Evolutionary conservation across 2,329 filamentous ascomycete genomes (phyloP).

Genomic region (Penicillium sclerotigenum): DNA sequence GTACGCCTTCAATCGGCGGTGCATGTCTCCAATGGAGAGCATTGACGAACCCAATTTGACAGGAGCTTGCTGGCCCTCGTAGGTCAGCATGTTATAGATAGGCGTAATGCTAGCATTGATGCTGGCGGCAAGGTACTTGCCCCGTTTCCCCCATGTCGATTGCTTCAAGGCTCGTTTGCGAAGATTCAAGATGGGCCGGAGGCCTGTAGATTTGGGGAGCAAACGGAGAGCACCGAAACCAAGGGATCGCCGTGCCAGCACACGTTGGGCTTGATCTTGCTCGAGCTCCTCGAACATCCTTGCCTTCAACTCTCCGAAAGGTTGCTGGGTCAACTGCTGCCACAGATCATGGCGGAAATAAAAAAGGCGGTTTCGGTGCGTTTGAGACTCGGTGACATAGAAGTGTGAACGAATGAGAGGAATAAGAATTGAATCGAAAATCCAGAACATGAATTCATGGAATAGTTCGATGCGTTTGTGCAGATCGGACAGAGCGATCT

Average conservation of each 20-base stretch:
- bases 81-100: conserved; percentile 71
- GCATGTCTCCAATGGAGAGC: conserved; percentile 78
- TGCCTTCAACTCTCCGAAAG: conserved; percentile 63
- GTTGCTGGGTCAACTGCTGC: conserved; percentile 71
- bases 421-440: conserved; percentile 88
- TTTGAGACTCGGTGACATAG: conserved; percentile 87
- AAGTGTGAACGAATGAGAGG: conserved; percentile 85
- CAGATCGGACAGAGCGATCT: conserved; percentile 67
- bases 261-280: conserved; percentile 51
- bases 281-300: conserved; percentile 78
- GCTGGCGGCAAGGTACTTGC: conserved; percentile 54
- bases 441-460: conserved; percentile 81
- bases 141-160: conserved; percentile 48
- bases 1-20: conserved; percentile 68
- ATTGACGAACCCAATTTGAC: conserved; percentile 71
- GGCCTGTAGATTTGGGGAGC: conserved; percentile 71
- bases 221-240: conserved; percentile 77
- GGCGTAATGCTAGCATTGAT: conserved; percentile 71
- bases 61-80: conserved; percentile 64
- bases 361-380: conserved; percentile 76
- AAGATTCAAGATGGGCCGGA: conserved; percentile 86
- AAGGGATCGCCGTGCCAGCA: conserved; percentile 62
- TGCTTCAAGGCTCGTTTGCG: conserved; percentile 58
- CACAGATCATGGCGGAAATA: conserved; percentile 95
- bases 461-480: conserved; percentile 76